Evolutionary conservation across 805 yeast species (phyloP), one percentile per base, ranked within the genome.

Genomic region (Schwanniomyces vanrijiae): DNA sequence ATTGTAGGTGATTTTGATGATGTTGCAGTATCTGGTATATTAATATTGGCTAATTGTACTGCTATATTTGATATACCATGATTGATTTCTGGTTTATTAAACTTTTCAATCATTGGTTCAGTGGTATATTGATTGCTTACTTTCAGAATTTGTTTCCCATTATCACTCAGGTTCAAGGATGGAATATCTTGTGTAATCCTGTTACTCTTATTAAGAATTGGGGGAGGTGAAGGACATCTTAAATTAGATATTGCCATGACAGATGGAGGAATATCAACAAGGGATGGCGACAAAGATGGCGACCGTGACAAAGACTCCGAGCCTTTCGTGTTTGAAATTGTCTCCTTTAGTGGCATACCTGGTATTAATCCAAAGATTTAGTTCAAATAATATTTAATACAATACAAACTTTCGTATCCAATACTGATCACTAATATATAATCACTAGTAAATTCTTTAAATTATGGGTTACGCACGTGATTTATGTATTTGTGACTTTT

Each of bases 211-310:
- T 62, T 59, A 40, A 82, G 64, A 45, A 83, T 82, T 6, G 89
- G 88, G 1, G 89, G 87, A n/a, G 89, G 88, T 4, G 88, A 83
- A 1, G 88, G 88, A 53, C 87, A 81, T 49, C 84, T 71, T 45
- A 82, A 61, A 58, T 74, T 79, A 6, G 87, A 80, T 28, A 81
- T 65, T 0, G 87, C 86, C 62, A 79, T 59, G 10, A 76, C 81
- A 31, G 82, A 75, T 3, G 85, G 84, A 11, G 68, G 68, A 19
- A 62, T 45, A 13, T 62, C 64, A 21, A 41, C 52, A 18, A 24
- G 40, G 35, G 47, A 40, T 14, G 46, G 40, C 14, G 44, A 13
- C 11, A 18, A 16, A 5, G 46, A 21, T 18, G 47, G 47, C 9
- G 40, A 29, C 3, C 44, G 44, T 9, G 37, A 19, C 14, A 21